Conservation (phyloP, 2,329 filamentous ascomycete species). For the Calonectria hongkongensis region DNA sequence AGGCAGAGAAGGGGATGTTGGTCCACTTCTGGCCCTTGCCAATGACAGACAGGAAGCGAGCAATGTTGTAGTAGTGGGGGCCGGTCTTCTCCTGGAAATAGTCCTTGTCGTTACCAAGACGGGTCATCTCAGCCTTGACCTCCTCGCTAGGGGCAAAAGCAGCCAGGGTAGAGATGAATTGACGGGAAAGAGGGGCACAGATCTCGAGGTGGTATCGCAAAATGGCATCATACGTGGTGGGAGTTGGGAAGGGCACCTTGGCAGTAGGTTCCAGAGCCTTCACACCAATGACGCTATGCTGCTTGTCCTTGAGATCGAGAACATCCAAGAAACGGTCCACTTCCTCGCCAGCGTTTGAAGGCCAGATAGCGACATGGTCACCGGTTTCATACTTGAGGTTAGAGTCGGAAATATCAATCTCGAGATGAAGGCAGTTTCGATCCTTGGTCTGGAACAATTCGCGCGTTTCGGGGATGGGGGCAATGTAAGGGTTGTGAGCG, state of each 20-base stretch:
- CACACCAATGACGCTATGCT: constrained; percentile 87
- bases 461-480: constrained; percentile 91
- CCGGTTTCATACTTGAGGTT: constrained; percentile 96
- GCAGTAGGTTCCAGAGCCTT: constrained; percentile 95
- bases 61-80: constrained; percentile 90
- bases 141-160: constrained; percentile 91
- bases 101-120: constrained; percentile 93
- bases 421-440: constrained; percentile 96
- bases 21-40: constrained; percentile 85
- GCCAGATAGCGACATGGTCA: constrained; percentile 98
- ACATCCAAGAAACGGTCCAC: constrained; percentile 92
- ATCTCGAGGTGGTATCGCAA: constrained; percentile 98
- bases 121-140: constrained; percentile 90
- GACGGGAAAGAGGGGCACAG: constrained; percentile 94
- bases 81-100: constrained; percentile 93
- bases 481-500: constrained; percentile 97
- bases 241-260: constrained; percentile 97
- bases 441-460: constrained; percentile 94
- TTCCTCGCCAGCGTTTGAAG: constrained; percentile 93
- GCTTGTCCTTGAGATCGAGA: constrained; percentile 84
- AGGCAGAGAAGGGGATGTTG: constrained; percentile 92
- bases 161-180: constrained; percentile 91
- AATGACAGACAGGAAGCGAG: constrained; percentile 85
- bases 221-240: constrained; percentile 96
- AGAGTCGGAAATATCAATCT: constrained; percentile 91